Percentiles rank a stretch among this genome's conserved stretches.
Conservation (phyloP, 768 basidiomycete genomes). For the Mycena leptocephala region DNA sequence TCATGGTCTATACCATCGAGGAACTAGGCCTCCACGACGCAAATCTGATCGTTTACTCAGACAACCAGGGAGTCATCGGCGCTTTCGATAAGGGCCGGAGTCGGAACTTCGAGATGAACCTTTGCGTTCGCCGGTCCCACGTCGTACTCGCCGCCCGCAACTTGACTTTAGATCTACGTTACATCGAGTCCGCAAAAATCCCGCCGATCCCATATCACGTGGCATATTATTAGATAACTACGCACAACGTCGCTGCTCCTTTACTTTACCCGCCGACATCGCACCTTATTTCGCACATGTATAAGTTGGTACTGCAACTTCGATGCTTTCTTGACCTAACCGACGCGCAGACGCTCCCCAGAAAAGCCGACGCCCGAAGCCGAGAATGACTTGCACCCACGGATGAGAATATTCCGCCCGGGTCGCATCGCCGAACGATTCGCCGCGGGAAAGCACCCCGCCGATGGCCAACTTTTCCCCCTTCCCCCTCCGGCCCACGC, state of each 20-base stretch:
- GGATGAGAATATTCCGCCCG: no score
- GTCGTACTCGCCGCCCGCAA: not conserved
- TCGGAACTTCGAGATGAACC: not conserved
- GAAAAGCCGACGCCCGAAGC: no score
- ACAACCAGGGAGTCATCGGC: not conserved
- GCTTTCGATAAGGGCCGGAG: not conserved
- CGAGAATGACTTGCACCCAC: no score
- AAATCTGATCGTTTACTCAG: not conserved
- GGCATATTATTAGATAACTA: not conserved
- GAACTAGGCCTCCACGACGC: not conserved
- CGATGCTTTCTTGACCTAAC: no score
- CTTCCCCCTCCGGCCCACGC: no score
- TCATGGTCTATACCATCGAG: not conserved
- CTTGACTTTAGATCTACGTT: not conserved
- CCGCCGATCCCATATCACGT: not conserved
- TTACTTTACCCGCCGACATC: not conserved
- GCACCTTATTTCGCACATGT: not conserved
- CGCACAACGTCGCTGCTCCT: not conserved
- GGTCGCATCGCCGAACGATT: not conserved
- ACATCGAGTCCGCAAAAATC: not conserved
- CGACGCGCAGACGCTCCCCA: no score
- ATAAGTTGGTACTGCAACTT: not conserved
- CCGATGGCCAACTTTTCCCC: no score
- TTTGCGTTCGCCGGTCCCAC: not conserved
- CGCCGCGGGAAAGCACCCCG: conserved; percentile 36